Percentiles rank a stretch among this genome's conserved stretches.
Conservation (phyloP, 2,329 filamentous ascomycete species). For the Sclerotinia sclerotiorum region DNA sequence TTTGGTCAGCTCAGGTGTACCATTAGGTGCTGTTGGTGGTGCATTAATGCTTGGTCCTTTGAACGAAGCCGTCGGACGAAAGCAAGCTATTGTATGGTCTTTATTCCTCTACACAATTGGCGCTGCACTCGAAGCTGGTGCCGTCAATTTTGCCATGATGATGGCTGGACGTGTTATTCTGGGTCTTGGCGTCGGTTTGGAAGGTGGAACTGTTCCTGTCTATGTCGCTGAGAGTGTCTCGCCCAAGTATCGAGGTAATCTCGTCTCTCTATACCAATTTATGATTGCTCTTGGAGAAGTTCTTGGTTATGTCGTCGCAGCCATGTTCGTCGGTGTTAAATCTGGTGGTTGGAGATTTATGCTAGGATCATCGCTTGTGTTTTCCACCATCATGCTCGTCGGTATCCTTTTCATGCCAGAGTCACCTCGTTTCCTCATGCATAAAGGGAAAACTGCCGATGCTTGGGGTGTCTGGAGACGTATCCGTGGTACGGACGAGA, state of each 20-base stretch:
- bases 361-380: conserved; percentile 68
- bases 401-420: conserved; percentile 74
- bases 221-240: conserved; percentile 75
- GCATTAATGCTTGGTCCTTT: conserved; percentile 64
- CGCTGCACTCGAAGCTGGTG: conserved; percentile 65
- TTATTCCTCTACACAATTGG: conserved; percentile 70
- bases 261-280: conserved; percentile 73
- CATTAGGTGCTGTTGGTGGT: conserved; percentile 68
- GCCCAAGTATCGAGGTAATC: conserved; percentile 64
- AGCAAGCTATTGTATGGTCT: conserved; percentile 68
- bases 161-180: conserved; percentile 66
- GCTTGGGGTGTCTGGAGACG: conserved; percentile 71
- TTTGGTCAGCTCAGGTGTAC: conserved; percentile 69
- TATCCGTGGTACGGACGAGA: conserved; percentile 61
- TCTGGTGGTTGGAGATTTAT: conserved; percentile 72
- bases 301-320: conserved; percentile 69
- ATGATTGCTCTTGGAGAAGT: conserved; percentile 76
- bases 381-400: conserved; percentile 61
- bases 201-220: conserved; percentile 72
- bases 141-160: conserved; percentile 71
- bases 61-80: conserved; percentile 67
- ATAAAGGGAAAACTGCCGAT: conserved; percentile 60
- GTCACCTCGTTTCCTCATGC: conserved; percentile 67
- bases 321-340: conserved; percentile 66
- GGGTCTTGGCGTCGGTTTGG: conserved; percentile 68